Evolutionary conservation across 2,329 filamentous ascomycete genomes (phyloP).

Genomic region (Monilinia fructigena): DNA sequence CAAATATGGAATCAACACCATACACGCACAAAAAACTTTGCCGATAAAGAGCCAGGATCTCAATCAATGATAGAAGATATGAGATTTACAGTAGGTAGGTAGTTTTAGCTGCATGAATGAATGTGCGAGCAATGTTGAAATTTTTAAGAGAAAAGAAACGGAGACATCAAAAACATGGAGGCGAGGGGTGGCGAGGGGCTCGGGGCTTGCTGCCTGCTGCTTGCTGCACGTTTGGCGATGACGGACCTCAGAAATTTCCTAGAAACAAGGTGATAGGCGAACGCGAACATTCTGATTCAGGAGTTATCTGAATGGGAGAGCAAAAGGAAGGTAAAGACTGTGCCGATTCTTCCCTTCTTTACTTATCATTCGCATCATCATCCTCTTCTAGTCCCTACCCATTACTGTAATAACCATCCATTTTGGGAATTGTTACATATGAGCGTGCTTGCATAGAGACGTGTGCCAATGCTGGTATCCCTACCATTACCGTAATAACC

Average conservation of each 20-base stretch:
- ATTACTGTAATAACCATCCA: neutral
- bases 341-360: conserved; percentile 14
- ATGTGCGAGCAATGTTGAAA: no score
- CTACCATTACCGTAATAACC: neutral
- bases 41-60: neutral
- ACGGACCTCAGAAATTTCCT: conserved; percentile 10
- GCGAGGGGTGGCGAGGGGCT: no score
- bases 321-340: neutral
- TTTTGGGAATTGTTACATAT: neutral
- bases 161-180: no score
- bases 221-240: conserved; percentile 18
- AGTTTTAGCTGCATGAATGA: conserved; percentile 1
- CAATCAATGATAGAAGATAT: neutral
- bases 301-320: neutral
- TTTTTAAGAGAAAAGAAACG: no score
- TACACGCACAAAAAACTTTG: neutral
- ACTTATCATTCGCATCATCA: neutral
- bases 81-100: neutral
- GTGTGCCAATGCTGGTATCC: conserved; percentile 3
- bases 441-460: conserved; percentile 15
- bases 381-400: neutral
- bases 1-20: neutral
- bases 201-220: no score
- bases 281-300: neutral
- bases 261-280: neutral